Conservation (phyloP, 164 flowering plant genomes). For the Magnolia officinalis region DNA sequence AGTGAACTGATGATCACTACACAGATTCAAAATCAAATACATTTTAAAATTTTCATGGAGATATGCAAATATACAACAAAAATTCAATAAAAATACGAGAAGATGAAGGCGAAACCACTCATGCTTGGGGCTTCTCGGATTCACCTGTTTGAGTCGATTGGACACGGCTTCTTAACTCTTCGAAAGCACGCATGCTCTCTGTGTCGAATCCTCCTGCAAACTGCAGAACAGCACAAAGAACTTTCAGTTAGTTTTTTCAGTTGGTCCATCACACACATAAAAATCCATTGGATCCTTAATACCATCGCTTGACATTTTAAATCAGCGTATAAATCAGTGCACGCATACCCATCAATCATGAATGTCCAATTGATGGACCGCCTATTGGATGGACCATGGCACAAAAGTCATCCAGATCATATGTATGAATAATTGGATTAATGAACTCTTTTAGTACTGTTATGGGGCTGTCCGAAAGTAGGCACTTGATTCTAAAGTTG, state of each 20-base stretch:
- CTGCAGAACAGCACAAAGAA: conserved; percentile 23
- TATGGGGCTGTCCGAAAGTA: no score
- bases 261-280: neutral
- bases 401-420: no score
- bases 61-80: conserved; percentile 10
- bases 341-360: no score
- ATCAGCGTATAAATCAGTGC: neutral
- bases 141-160: conserved; percentile 27
- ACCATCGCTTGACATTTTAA: neutral
- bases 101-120: conserved; percentile 9
- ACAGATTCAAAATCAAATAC: neutral
- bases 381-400: no score
- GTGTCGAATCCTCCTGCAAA: conserved; percentile 97
- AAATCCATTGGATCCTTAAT: neutral
- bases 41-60: neutral
- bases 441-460: no score
- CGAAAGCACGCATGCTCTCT: conserved; percentile 90
- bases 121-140: conserved; percentile 32
- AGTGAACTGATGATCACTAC: neutral
- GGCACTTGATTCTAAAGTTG: no score
- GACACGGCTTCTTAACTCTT: conserved; percentile 71
- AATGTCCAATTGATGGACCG: no score
- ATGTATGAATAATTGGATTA: no score
- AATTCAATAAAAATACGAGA: neutral
- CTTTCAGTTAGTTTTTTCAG: neutral